Evolutionary conservation across 768 basidiomycete genomes (phyloP).

Genomic region (Mycena filopes): DNA sequence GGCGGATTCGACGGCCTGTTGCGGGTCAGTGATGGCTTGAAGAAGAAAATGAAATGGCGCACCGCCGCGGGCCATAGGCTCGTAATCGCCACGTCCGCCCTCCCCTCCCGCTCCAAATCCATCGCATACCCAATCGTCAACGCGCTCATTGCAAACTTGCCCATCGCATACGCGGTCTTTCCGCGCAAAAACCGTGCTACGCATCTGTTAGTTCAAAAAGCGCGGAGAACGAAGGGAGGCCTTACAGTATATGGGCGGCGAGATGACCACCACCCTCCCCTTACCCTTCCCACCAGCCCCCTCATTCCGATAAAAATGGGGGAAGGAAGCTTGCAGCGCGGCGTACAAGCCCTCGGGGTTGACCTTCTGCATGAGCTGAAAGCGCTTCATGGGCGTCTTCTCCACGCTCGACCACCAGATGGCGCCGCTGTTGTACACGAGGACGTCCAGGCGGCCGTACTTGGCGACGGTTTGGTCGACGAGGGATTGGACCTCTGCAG

Average conservation of each 20-base stretch:
- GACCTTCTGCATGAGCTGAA: conserved; percentile 33
- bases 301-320: conserved; percentile 22
- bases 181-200: conserved; percentile 37
- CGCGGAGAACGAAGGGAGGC: no score
- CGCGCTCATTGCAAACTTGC: conserved; percentile 35
- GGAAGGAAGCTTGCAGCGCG: conserved; percentile 28
- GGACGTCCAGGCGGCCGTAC: conserved; percentile 28
- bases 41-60: background rate
- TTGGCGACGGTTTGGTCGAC: conserved; percentile 1
- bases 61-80: conserved; percentile 34
- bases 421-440: conserved; percentile 36
- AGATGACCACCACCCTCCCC: conserved; percentile 32
- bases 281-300: conserved; percentile 28
- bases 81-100: conserved; percentile 33
- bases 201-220: no score
- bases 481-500: conserved; percentile 14
- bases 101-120: conserved; percentile 32
- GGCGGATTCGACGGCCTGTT: conserved; percentile 31
- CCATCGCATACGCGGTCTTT: conserved; percentile 37
- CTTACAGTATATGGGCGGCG: conserved; percentile 35
- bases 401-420: conserved; percentile 35
- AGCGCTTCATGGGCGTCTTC: conserved; percentile 31
- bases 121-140: conserved; percentile 34
- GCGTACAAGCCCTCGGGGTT: conserved; percentile 33
- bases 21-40: background rate